Base-by-base conservation (phyloP, 441 rosid species). In the Euphorbia celastroides region DNA sequence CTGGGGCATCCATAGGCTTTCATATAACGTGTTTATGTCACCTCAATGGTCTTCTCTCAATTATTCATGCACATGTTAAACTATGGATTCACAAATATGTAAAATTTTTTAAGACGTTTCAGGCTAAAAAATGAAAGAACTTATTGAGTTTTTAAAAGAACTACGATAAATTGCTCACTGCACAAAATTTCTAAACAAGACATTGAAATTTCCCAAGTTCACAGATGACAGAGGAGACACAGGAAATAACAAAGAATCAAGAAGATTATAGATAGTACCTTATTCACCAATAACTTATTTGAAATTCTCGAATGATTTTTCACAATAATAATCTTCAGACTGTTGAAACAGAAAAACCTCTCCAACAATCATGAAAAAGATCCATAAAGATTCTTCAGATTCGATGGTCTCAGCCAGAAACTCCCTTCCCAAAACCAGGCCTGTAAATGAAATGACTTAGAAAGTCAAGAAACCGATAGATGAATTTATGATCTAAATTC, bases 191-290 rank as follows among this genome's bases (percentile, higher is more conserved):
- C 17, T 31, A n/a, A 62, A n/a, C 31, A 42, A 41, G 55, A 54
- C 57, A 62, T 16, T 13, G 27, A 56, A 65, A 17, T 7, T 10
- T 30, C 4, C 44, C 11, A 38, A 54, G 11, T 20, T 55, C 32
- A 31, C 38, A 34, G 30, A 16, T 17, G 1, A 41, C 22, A 12
- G 7, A 26, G 50, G 30, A 11, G 13, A 7, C 11, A 70, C 55
- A 16, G 19, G 51, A 52, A 34, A n/a, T 3, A 17, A 26, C 32
- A 5, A 16, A 34, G 30, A 30, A 56, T 22, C 9, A 46, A 59
- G 59, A 41, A 68, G 64, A 60, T 41, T 25, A 76, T n/a, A 26
- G 60, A 66, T 52, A 36, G 44, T 68, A 75, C 83, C 78, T 65
- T 75, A 51, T n/a, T 61, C 41, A 20, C 68, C 69, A 63, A 60